These are phyloP conservation scores for Kwoniella newhampshirensis DNA, from an alignment of 768 basidiomycete species.

Conservation along the genomic window DNA sequence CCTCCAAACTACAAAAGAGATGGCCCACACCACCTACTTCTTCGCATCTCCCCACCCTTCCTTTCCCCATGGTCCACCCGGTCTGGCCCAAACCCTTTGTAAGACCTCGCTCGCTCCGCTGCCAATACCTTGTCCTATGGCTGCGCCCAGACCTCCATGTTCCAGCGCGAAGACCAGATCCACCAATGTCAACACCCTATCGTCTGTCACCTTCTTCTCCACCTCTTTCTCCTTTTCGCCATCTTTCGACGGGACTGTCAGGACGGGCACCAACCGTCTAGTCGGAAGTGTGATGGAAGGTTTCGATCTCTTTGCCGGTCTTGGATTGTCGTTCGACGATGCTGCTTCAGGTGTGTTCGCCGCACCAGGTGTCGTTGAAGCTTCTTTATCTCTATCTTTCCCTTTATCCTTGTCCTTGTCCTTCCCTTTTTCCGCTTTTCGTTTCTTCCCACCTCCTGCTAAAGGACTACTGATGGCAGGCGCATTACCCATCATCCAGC, in stretches of 20 bases:
- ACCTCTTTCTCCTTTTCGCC: neutral
- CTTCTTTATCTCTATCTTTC: conserved; percentile 8
- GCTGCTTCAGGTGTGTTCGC: conserved; percentile 2
- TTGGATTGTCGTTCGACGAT: conserved; percentile 8
- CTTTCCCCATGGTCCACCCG: conserved; percentile 36
- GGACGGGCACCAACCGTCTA: conserved; percentile 15
- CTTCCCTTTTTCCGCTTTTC: conserved; percentile 26
- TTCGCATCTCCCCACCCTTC: conserved; percentile 19
- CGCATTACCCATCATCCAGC: conserved; percentile 40
- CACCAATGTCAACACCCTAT: conserved; percentile 38
- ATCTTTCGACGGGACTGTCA: neutral
- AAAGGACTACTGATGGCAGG: conserved; percentile 36
- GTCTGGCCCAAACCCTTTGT: conserved; percentile 21
- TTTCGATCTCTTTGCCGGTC: conserved; percentile 13
- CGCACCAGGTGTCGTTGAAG: neutral
- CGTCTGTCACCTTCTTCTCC: conserved; percentile 38
- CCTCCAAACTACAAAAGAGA: too few relatives aligned
- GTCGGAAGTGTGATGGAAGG: conserved; percentile 8
- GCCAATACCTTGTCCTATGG: conserved; percentile 12
- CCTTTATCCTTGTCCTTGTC: conserved; percentile 14
- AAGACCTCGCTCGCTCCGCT: conserved; percentile 33
- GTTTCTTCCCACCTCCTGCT: conserved; percentile 9
- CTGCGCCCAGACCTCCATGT: conserved; percentile 28
- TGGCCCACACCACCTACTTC: neutral
- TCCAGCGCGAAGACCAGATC: conserved; percentile 46